Evolutionary conservation across 2,329 filamentous ascomycete species (phyloP).

Genomic region (Juglanconis oblonga): DNA sequence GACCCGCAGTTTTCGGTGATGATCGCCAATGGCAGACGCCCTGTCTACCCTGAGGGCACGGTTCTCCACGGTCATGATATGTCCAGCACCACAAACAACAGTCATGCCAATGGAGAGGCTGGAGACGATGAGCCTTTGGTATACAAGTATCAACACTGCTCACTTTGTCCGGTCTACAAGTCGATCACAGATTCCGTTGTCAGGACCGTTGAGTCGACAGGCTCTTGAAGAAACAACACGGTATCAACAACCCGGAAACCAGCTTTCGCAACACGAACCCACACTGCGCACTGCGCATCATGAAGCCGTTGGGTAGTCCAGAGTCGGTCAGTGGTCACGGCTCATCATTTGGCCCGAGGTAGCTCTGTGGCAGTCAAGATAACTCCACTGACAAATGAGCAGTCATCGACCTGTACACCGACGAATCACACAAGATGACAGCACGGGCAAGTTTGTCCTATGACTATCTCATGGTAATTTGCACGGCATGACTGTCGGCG

Average conservation of each 20-base stretch:
- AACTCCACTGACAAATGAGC: too few species aligned
- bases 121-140: slow-evolving; percentile 49
- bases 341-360: neutral
- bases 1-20: slow-evolving; percentile 88
- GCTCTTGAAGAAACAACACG: neutral
- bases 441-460: too few species aligned
- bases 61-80: slow-evolving; percentile 56
- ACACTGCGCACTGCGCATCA: too few species aligned
- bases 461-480: too few species aligned
- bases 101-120: slow-evolving; percentile 25
- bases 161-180: slow-evolving; percentile 65
- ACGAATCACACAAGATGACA: too few species aligned
- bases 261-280: neutral
- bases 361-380: too few species aligned
- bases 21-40: slow-evolving; percentile 69
- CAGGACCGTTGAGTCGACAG: slow-evolving; percentile 17
- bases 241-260: too few species aligned
- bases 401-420: too few species aligned
- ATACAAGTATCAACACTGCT: slow-evolving; percentile 71
- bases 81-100: slow-evolving; percentile 32
- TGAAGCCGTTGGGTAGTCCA: too few species aligned
- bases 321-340: neutral
- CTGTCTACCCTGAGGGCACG: slow-evolving; percentile 68
- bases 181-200: slow-evolving; percentile 57
- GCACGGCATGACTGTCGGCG: too few species aligned